Conservation (phyloP, 2,329 filamentous ascomycete species). For the Beauveria medogensis region DNA sequence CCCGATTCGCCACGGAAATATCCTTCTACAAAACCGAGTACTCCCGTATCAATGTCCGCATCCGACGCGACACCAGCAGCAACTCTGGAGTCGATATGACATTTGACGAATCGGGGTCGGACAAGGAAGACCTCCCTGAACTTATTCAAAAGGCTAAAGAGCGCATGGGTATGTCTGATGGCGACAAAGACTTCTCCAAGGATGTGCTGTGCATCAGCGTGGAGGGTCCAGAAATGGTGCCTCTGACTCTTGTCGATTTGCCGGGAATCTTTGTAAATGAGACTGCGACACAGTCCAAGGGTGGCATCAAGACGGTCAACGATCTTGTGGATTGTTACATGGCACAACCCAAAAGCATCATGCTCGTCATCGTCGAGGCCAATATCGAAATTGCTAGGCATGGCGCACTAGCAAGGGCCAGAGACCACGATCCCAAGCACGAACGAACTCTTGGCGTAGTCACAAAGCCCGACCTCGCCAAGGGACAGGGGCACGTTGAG, state of each 20-base stretch:
- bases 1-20: constrained; percentile 53
- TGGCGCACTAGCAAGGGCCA: constrained; percentile 36
- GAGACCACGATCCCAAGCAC: constrained; percentile 33
- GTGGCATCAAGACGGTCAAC: constrained; percentile 25
- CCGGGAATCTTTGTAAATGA: constrained; percentile 35
- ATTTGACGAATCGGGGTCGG: constrained; percentile 27
- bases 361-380: constrained; percentile 46
- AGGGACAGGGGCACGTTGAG: constrained; percentile 26
- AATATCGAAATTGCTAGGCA: constrained; percentile 44
- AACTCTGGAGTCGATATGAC: constrained; percentile 16
- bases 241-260: constrained; percentile 47
- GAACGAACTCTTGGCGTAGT: constrained; percentile 48
- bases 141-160: constrained; percentile 45
- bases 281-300: constrained; percentile 24
- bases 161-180: constrained; percentile 36
- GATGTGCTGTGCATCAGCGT: constrained; percentile 41
- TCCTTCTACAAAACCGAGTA: constrained; percentile 36
- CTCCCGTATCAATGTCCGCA: constrained; percentile 33
- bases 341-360: constrained; percentile 47
- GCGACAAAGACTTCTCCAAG: constrained; percentile 30
- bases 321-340: constrained; percentile 44
- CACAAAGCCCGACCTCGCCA: constrained; percentile 44
- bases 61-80: constrained; percentile 24
- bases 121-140: constrained; percentile 31
- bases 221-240: constrained; percentile 32